Base-by-base conservation (phyloP, 2,329 filamentous ascomycete genomes). In the Talaromyces sp. region DNA sequence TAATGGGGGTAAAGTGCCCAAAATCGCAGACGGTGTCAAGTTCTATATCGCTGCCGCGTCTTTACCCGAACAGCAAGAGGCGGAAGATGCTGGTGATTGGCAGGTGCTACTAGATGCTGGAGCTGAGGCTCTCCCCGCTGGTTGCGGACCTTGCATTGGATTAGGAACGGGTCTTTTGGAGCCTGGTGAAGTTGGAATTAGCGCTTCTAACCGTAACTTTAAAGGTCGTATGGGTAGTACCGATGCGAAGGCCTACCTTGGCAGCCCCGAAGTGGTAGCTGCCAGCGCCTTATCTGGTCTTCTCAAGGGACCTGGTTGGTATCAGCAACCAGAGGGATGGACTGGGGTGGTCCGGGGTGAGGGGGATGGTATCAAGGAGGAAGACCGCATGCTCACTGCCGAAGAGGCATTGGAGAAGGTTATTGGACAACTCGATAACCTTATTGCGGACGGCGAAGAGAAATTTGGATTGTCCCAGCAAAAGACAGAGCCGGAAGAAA, bases 11-110 rank as follows among this genome's bases (percentile, higher is more conserved):
- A 81, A 84, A 63, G 79, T 86, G 6, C 85, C 91, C 22, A 92
- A 90, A 79, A 84, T 97, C 65, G 88, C 91, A 0, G 81, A 86
- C 0, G 87, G 89, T 33, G 93, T 97, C 47, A 85, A 93, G 64
- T 89, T 97, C 73, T 97, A 97, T 78, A 90, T 98, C 68, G 90
- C 93, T 0, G 93, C 94, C 0, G 94, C 94, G 0, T 97, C 93
- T 0, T 73, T 87, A 0, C 82, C 86, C 0, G 93, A 97, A 75
- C 93, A 97, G 75, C 77, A 86, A 65, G 83, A 85, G 0, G 90
- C 94, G 0, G 92, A 97, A 76, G 89, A 89, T 63, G 83, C 86
- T 0, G 93, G 94, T 10, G 90, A 94, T 76, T 98, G 93, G 94
- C 90, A 96, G 76, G 81, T 85, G 1, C 83, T 97, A 19, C 74